Conservation (phyloP, 106 monocot genomes). For the Cymbidium sinense region DNA sequence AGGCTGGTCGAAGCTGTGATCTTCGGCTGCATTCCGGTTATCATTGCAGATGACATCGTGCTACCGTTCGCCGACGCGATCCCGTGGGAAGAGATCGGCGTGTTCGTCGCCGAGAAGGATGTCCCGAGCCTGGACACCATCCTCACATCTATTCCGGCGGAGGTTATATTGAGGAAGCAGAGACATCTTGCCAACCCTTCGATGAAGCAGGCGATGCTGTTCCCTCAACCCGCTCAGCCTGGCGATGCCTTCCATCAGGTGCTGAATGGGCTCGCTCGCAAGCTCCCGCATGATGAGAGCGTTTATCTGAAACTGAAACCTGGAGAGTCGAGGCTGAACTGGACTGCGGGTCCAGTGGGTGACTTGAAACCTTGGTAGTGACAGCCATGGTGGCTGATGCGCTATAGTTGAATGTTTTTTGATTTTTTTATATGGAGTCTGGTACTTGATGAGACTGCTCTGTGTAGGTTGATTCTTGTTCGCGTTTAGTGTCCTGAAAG, state of each 20-base stretch:
- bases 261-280: constrained; percentile 60
- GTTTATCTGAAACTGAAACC: constrained; percentile 32
- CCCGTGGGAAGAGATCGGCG: constrained; percentile 67
- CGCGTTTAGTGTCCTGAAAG: too few species aligned
- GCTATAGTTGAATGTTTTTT: too few species aligned
- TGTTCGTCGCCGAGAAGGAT: constrained; percentile 56
- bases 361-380: constrained; percentile 62
- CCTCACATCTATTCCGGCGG: constrained; percentile 43
- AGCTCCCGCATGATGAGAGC: constrained; percentile 40
- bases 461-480: too few species aligned
- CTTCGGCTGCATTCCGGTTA: constrained; percentile 65
- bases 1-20: constrained; percentile 55
- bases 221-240: constrained; percentile 55
- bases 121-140: constrained; percentile 55
- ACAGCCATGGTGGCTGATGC: not conserved
- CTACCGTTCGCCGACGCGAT: constrained; percentile 63
- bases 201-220: constrained; percentile 67
- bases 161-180: constrained; percentile 54
- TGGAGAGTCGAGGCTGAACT: constrained; percentile 40
- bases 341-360: constrained; percentile 51
- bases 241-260: constrained; percentile 71
- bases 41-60: constrained; percentile 62
- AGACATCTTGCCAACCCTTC: constrained; percentile 59
- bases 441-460: too few species aligned
- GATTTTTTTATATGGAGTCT: too few species aligned